phyloP scores from a whole-genome alignment of 2,329 filamentous ascomycete genomes.

The Stagonosporopsis rhizophila region DNA sequence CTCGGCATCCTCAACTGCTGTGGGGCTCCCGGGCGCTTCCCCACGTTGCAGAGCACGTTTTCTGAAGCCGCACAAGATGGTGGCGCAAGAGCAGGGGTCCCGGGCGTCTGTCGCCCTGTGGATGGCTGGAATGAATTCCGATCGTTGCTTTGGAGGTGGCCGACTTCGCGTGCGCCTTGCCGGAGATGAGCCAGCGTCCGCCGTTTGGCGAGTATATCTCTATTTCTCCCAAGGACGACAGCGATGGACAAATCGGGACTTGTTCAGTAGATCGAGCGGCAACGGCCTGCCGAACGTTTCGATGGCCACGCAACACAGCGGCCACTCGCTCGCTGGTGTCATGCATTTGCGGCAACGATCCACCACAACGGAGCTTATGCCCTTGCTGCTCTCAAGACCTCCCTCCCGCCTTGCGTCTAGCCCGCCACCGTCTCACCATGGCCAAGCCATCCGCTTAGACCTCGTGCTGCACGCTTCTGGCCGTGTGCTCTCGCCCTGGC shows the following conservation, averaged over 20 bases:
- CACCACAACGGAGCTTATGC: slow-evolving; percentile 21
- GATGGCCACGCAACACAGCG: slow-evolving; percentile 16
- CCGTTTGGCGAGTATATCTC: neutral
- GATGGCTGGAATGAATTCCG: slow-evolving; percentile 21
- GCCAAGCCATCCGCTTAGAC: slow-evolving; percentile 19
- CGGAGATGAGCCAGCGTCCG: slow-evolving; percentile 18
- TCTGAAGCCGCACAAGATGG: slow-evolving; percentile 32
- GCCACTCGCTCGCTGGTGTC: slow-evolving; percentile 14
- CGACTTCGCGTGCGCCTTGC: slow-evolving; percentile 12
- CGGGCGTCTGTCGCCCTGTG: slow-evolving; percentile 3
- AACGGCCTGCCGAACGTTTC: slow-evolving; percentile 25
- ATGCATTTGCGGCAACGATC: slow-evolving; percentile 29
- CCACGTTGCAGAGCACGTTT: slow-evolving; percentile 7
- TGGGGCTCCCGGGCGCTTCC: slow-evolving; percentile 37
- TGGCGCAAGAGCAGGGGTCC: slow-evolving; percentile 24
- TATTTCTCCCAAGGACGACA: neutral
- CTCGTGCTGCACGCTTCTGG: slow-evolving; percentile 28
- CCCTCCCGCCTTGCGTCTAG: slow-evolving; percentile 20
- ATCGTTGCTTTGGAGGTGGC: slow-evolving; percentile 11
- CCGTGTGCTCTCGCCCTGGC: slow-evolving; percentile 26
- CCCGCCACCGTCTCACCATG: slow-evolving; percentile 24
- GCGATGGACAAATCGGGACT: slow-evolving; percentile 30
- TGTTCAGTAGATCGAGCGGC: slow-evolving; percentile 14
- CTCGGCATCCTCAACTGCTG: slow-evolving; percentile 20
- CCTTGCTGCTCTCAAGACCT: slow-evolving; percentile 18